Percentiles rank a stretch among this genome's conserved stretches.
phyloP scores from a whole-genome alignment of 2,329 filamentous ascomycete genomes.

The Fusarium sp. region DNA sequence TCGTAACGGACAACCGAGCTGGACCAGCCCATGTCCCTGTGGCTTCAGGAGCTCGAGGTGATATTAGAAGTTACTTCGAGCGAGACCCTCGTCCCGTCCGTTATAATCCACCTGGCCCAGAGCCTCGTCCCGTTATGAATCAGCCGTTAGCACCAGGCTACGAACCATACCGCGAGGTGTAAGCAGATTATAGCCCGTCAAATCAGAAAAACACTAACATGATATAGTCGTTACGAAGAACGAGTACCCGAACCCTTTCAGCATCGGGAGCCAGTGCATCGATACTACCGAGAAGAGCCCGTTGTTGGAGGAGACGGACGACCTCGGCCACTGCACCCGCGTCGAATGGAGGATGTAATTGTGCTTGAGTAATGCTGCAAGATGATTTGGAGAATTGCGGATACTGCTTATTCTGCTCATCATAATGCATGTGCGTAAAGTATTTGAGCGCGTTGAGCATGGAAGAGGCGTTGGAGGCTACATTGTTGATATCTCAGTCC shows the following conservation, averaged over 20 bases:
- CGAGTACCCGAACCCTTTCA: slow-evolving; percentile 3
- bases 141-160: slow-evolving; percentile 15
- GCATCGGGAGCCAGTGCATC: slow-evolving; percentile 28
- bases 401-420: not conserved
- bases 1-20: slow-evolving; percentile 18
- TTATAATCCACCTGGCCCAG: slow-evolving; percentile 10
- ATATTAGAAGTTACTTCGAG: slow-evolving; percentile 7
- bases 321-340: slow-evolving; percentile 34
- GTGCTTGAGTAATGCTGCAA: slow-evolving; percentile 45
- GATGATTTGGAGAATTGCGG: not conserved
- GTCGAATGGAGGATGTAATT: slow-evolving; percentile 45
- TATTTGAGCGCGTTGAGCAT: not conserved
- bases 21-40: slow-evolving; percentile 5
- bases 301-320: slow-evolving; percentile 17
- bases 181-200: slow-evolving; percentile 13
- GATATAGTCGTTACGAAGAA: slow-evolving; percentile 27
- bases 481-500: slow-evolving; percentile 12
- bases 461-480: slow-evolving; percentile 26
- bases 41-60: slow-evolving; percentile 3
- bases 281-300: slow-evolving; percentile 28
- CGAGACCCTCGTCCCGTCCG: slow-evolving; percentile 15
- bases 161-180: slow-evolving; percentile 42
- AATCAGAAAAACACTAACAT: slow-evolving; percentile 21
- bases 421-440: not conserved
- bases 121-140: slow-evolving; percentile 24